Percentiles rank a stretch among this genome's conserved stretches.
These are phyloP conservation scores for Suillus paluster DNA, from an alignment of 768 basidiomycete genomes.

Conservation along the genomic window DNA sequence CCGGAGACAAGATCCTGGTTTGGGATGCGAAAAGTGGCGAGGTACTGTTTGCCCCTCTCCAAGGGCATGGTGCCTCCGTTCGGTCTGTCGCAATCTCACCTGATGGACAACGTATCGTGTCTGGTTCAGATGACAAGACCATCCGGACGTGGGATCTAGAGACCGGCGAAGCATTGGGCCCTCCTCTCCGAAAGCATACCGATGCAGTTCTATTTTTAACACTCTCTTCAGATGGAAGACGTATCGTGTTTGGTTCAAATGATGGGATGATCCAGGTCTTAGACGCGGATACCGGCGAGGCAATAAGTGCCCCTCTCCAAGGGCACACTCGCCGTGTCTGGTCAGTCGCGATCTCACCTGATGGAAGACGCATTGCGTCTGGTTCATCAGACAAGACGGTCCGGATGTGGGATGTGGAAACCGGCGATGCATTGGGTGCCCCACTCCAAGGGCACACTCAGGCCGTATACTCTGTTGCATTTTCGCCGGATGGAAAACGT, in stretches of 20 bases:
- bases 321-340: neutral
- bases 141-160: conserved; percentile 5
- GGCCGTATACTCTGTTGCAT: conserved; percentile 2
- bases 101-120: conserved; percentile 7
- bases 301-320: neutral
- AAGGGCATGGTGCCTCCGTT: neutral
- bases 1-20: conserved; percentile 33
- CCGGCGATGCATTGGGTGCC: neutral
- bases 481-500: conserved; percentile 1
- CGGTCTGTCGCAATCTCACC: conserved; percentile 7
- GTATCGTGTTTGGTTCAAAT: conserved; percentile 5
- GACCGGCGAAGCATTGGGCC: conserved; percentile 9
- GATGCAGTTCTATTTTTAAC: neutral
- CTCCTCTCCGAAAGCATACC: conserved; percentile 4
- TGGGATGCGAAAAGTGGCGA: conserved; percentile 31
- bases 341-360: neutral
- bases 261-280: conserved; percentile 1
- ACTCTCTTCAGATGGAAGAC: neutral
- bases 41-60: neutral
- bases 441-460: conserved; percentile 19
- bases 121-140: neutral
- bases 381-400: conserved; percentile 6
- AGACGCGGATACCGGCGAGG: neutral
- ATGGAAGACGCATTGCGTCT: neutral
- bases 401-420: conserved; percentile 5